Evolutionary conservation across 441 rosid species (phyloP).

Genomic region (Gossypium davidsonii): DNA sequence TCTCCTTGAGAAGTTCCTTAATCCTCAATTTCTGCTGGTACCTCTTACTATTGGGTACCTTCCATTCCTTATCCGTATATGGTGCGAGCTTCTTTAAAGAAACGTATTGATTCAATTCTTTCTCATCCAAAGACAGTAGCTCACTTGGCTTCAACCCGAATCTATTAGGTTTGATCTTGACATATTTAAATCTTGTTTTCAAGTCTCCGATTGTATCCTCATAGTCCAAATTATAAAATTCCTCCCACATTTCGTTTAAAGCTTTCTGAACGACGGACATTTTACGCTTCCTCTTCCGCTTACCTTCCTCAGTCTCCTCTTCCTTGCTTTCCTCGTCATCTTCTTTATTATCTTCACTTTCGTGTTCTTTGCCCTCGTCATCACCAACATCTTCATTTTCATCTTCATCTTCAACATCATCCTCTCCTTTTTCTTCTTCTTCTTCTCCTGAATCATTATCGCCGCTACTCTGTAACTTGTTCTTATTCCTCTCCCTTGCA

Average conservation of each 20-base stretch:
- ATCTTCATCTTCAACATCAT: conserved; percentile 6
- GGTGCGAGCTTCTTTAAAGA: conserved; percentile 80
- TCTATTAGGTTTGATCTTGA: conserved; percentile 59
- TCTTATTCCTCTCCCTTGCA: conserved; percentile 55
- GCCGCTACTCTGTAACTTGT: conserved; percentile 24
- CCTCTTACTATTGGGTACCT: conserved; percentile 44
- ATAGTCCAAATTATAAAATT: conserved; percentile 82
- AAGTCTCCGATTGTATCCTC: conserved; percentile 81
- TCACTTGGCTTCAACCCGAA: conserved; percentile 57
- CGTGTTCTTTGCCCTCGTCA: background rate
- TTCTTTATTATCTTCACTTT: conserved; percentile 5
- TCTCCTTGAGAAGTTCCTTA: conserved; percentile 35
- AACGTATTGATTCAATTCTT: conserved; percentile 76
- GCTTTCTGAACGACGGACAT: conserved; percentile 58
- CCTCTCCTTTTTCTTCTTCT: conserved; percentile 6
- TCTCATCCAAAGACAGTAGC: conserved; percentile 53
- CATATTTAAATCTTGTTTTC: conserved; percentile 85
- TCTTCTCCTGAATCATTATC: conserved; percentile 16
- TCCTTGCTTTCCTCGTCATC: conserved; percentile 15
- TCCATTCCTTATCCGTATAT: conserved; percentile 69
- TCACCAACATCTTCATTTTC: background rate
- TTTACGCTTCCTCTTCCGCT: conserved; percentile 66
- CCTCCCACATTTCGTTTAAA: conserved; percentile 75
- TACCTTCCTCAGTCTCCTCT: conserved; percentile 40
- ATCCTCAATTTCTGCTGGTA: conserved; percentile 41